Base-by-base conservation (phyloP, 2,329 filamentous ascomycete species). In the Fusarium nodosum region DNA sequence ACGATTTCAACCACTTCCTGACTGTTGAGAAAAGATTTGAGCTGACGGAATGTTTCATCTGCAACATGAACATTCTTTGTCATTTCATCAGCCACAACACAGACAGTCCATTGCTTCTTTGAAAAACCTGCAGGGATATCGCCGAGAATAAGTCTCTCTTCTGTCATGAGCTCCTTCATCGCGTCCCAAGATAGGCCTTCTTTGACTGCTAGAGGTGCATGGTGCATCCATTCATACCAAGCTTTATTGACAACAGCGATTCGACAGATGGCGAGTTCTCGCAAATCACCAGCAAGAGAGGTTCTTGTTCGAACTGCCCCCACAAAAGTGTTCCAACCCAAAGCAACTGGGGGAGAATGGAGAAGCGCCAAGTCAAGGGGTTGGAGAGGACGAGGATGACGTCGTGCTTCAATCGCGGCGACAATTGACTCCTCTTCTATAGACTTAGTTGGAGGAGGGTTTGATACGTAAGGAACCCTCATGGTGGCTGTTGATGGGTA, bases 161-260 rank as follows among this genome's bases (percentile, higher is more conserved):
- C 33, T 28, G 13, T 56, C 33, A 50, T 22, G 24, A 56, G 33
- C 24, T 39, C n/a, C 4, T 38, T 24, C 53, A 56, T 56, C 8
- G 33, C 16, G 13, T 24, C 24, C 16, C 31, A 31, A 12, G 33
- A 22, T 2, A 56, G 31, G 2, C 53, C 33, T 5, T 24, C 36
- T 7, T 56, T 16, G 12, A 56, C 45, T 7, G 45, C 54, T 5
- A 56, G 6, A 6, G 54, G 45, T 4, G 33, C 33, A 33, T 56
- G 54, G 12, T 52, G 45, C 33, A 39, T 52, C 45, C 45, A 56
- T 38, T 56, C 54, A 22, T 52, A 56, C 54, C 54, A 56, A 13
- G 54, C 45, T 22, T 30, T 39, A 13, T 56, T 56, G 5, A 52
- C 26, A 3, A 52, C 28, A 5, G 45, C 54, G 4, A 52, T 56